Evolutionary conservation across 139 green algal species (phyloP), one percentile per base, ranked within the genome.

Genomic region (Dunaliella sp.): DNA sequence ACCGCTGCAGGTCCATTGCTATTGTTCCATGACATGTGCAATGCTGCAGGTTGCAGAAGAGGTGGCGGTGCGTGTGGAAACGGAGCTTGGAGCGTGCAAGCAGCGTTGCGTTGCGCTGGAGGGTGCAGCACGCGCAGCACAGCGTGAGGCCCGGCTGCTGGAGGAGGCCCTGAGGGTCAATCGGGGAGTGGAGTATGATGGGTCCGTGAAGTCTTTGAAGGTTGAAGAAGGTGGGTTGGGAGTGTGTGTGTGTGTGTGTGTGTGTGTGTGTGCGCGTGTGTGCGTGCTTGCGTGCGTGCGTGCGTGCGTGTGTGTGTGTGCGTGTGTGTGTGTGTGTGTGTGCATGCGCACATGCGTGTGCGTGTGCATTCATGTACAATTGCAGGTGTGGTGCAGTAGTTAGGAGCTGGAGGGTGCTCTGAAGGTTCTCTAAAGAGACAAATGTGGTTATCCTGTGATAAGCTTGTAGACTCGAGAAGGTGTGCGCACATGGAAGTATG

Each of bases 221-320:
- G 38, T 34, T 16, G 88, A 88, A 80, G 88, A 90, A 3, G 85
- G 88, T 90, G 38, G 26, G 87, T 83, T n/a, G n/a, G n/a, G n/a
- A n/a, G n/a, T n/a, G n/a, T n/a, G n/a, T n/a, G n/a, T n/a, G 16
- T 65, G 7, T 65, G 48, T 65, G 16, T 65, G 7, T 16, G 16
- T 65, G 48, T 16, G 48, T 65, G 48, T 16, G 16, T 65, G 48
- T 16, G 48, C 48, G 16, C 48, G 16, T 26, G 48, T 16, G n/a
- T n/a, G n/a, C n/a, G n/a, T n/a, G n/a, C n/a, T n/a, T n/a, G n/a
- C n/a, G n/a, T n/a, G n/a, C n/a, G n/a, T n/a, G n/a, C n/a, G n/a
- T n/a, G n/a, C n/a, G n/a, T n/a, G n/a, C n/a, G n/a, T n/a, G n/a
- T n/a, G n/a, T n/a, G n/a, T n/a, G n/a, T n/a, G n/a, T n/a, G n/a